Conservation (phyloP, 305 asterid species). For the Petunia hybrid region DNA sequence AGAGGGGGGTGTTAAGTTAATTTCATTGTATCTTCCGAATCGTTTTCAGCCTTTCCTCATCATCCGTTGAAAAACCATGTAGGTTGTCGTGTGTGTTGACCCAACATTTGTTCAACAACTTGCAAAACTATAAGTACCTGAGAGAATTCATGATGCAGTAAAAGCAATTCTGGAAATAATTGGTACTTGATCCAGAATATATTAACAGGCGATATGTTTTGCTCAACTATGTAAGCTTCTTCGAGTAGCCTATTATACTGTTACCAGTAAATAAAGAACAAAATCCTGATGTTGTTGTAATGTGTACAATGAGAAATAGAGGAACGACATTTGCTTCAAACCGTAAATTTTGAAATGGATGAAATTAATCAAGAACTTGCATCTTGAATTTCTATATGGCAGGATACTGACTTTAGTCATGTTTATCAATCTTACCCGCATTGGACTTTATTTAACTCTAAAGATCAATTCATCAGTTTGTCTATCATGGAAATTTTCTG, state of each 20-base stretch:
- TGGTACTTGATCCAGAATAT: background rate
- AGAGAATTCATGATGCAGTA: background rate
- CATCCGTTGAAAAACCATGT: slow-evolving; percentile 23
- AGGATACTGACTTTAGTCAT: too few relatives aligned
- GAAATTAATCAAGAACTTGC: too few relatives aligned
- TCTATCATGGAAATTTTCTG: background rate
- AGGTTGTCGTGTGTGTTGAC: slow-evolving; percentile 78
- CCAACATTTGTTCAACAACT: slow-evolving; percentile 52
- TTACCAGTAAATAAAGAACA: too few relatives aligned
- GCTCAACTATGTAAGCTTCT: too few relatives aligned
- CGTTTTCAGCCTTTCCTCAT: background rate
- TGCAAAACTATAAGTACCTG: slow-evolving; percentile 50
- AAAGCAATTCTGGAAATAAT: background rate
- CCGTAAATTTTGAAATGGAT: too few relatives aligned
- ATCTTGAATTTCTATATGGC: too few relatives aligned
- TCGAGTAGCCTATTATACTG: too few relatives aligned
- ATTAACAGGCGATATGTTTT: too few relatives aligned
- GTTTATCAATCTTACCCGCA: too few relatives aligned
- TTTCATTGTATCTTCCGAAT: background rate
- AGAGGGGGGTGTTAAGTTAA: background rate
- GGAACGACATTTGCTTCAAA: too few relatives aligned
- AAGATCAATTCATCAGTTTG: background rate
- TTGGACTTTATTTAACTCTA: background rate
- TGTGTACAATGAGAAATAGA: too few relatives aligned
- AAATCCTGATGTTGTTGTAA: too few relatives aligned